Evolutionary conservation across 2,329 filamentous ascomycete genomes (phyloP), one percentile per base, ranked within the genome.

Genomic region (Fusarium sp.): DNA sequence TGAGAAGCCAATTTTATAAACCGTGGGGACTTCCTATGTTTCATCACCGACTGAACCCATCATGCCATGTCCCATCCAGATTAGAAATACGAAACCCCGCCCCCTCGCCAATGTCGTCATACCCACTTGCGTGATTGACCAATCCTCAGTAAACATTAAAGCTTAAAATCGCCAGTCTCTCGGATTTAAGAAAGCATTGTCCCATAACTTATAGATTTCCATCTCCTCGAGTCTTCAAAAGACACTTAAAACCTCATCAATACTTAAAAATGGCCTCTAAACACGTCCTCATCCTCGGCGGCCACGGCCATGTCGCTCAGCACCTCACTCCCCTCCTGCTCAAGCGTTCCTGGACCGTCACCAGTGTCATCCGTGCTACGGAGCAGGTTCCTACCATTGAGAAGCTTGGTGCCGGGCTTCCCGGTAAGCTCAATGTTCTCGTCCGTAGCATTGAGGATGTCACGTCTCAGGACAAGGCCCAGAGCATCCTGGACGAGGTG

Each of bases 241-340:
- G 24, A 27, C 24, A 27, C 24, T 31, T 10, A 1, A 5, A 50
- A 27, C 16, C 16, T 5, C 9, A 18, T 50, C 16, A 3, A 50
- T 18, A 54, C 22, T 60, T 11, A 16, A 18, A 50, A 42, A 83
- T 83, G 82, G 57, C 79, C 56, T 76, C 82, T 45, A 80, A 80
- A 47, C 86, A 89, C 79, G 90, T 95, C 68, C 90, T 95, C 70
- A 83, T 96, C 74, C 89, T 96, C 72, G 94, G 94, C 78, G 94
- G 94, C 78, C 93, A 95, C 84, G 94, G 94, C 84, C 94, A 95
- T 81, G 83, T 96, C 69, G 89, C 93, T 74, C 90, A 93, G 67
- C 84, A 92, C 50, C 88, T 96, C 42, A 96, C 94, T 10, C 93
- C 93, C 2, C 87, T 95, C 68, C 90, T 97, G 9, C 89, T 96